Percentiles rank a stretch among this genome's conserved stretches.
These are phyloP conservation scores for Odonthalia washingtoniensis DNA, from an alignment of 31 red algal genomes.

Conservation along the genomic window DNA sequence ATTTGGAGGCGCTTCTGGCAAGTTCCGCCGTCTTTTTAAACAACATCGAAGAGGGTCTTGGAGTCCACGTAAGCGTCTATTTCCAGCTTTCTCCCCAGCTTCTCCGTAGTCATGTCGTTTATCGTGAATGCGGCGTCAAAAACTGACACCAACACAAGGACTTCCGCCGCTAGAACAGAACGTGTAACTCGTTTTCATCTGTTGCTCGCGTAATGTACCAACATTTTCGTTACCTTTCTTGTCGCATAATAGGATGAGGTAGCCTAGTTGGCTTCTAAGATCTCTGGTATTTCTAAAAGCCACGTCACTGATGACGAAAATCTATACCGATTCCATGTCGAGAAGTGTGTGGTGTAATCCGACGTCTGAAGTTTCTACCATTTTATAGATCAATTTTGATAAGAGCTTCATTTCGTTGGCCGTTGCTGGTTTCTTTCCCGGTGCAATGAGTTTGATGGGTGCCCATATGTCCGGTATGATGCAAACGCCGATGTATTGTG, in stretches of 20 bases:
- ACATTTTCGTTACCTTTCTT: neutral
- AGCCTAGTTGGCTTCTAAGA: constrained; percentile 11
- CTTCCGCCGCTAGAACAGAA: constrained; percentile 35
- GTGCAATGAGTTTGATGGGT: neutral
- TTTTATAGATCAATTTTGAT: neutral
- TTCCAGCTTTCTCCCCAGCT: too few species aligned
- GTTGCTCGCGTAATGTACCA: constrained; percentile 28
- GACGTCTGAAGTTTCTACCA: neutral
- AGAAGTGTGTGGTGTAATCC: neutral
- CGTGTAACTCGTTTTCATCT: constrained; percentile 18
- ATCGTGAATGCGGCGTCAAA: too few species aligned
- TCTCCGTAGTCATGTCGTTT: too few species aligned
- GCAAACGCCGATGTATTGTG: neutral
- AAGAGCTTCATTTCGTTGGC: neutral
- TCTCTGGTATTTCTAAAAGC: constrained; percentile 11
- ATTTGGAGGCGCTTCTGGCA: too few species aligned
- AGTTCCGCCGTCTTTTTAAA: too few species aligned
- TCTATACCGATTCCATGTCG: neutral
- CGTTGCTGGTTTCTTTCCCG: neutral
- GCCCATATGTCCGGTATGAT: neutral
- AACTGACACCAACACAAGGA: too few species aligned
- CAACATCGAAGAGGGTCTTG: too few species aligned
- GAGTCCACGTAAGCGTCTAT: too few species aligned
- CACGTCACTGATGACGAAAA: constrained; percentile 3
- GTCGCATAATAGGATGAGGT: constrained; percentile 6